Conservation (phyloP, 1,139 yeast species). For the Kurtzmaniella quercitrusa region DNA sequence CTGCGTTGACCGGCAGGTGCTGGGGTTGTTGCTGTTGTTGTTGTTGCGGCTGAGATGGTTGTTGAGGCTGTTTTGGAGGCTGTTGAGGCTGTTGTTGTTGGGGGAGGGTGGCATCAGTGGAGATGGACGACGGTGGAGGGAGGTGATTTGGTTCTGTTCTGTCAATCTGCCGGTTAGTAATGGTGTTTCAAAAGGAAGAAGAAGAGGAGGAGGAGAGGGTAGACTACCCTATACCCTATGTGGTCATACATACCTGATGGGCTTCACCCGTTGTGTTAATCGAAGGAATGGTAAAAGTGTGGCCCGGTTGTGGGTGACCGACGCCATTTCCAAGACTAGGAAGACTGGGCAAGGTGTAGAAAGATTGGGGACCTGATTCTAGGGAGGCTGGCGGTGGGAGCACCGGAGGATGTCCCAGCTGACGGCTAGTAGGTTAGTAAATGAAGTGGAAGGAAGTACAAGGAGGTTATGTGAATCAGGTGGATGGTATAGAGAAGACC, state of each 20-base stretch:
- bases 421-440: slow-evolving; percentile 39
- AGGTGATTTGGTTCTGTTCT: slow-evolving; percentile 11
- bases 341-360: slow-evolving; percentile 48
- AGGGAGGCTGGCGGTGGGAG: slow-evolving; percentile 55
- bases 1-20: slow-evolving; percentile 7
- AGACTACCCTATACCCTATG: too few species aligned
- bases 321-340: slow-evolving; percentile 47
- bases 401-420: slow-evolving; percentile 41
- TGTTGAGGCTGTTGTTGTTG: slow-evolving; percentile 13
- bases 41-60: slow-evolving; percentile 7
- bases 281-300: slow-evolving; percentile 44
- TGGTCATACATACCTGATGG: slow-evolving; percentile 29
- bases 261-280: slow-evolving; percentile 32
- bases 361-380: slow-evolving; percentile 49
- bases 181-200: too few species aligned
- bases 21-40: slow-evolving; percentile 8
- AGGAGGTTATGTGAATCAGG: not conserved
- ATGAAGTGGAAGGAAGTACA: not conserved
- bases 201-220: too few species aligned
- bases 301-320: slow-evolving; percentile 34
- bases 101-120: slow-evolving; percentile 7
- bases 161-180: not conserved
- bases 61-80: slow-evolving; percentile 8
- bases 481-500: too few species aligned
- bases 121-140: slow-evolving; percentile 22